Evolutionary conservation across 768 basidiomycete genomes (phyloP).

Genomic region (Boletales sp.): DNA sequence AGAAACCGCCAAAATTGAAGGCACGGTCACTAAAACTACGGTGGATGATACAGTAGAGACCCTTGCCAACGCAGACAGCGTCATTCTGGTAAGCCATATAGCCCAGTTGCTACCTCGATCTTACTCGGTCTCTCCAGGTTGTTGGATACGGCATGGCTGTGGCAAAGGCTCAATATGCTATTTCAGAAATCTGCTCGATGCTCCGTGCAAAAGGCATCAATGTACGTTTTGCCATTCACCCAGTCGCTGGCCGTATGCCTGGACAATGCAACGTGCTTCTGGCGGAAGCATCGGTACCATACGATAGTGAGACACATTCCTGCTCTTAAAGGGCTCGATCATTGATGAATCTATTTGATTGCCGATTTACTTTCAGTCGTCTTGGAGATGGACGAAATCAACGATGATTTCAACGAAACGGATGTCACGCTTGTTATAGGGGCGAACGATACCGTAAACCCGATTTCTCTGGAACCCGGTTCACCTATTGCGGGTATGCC

Average conservation of each 20-base stretch:
- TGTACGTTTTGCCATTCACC: conserved; percentile 85
- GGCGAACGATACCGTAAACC: conserved; percentile 91
- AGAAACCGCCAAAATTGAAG: conserved; percentile 76
- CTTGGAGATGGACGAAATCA: conserved; percentile 93
- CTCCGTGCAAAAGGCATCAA: conserved; percentile 72
- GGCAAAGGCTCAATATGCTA: conserved; percentile 83
- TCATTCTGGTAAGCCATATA: conserved; percentile 57
- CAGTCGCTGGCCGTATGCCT: conserved; percentile 91
- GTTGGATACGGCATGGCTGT: conserved; percentile 93
- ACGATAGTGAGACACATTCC: conserved; percentile 59
- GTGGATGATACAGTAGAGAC: conserved; percentile 82
- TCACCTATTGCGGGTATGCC: conserved; percentile 92
- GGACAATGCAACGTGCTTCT: conserved; percentile 91
- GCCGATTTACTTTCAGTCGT: conserved; percentile 51
- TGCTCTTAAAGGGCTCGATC: background rate
- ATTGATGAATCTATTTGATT: background rate
- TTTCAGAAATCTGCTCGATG: conserved; percentile 70
- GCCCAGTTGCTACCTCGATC: background rate
- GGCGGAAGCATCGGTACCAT: conserved; percentile 87
- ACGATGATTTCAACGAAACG: conserved; percentile 85
- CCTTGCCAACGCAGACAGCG: conserved; percentile 74
- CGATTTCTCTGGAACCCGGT: conserved; percentile 82
- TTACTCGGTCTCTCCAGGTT: conserved; percentile 40
- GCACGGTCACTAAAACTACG: conserved; percentile 70
- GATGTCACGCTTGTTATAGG: conserved; percentile 91